phyloP scores from a whole-genome alignment of 208 protist species.

The Trypanosoma theileri region DNA sequence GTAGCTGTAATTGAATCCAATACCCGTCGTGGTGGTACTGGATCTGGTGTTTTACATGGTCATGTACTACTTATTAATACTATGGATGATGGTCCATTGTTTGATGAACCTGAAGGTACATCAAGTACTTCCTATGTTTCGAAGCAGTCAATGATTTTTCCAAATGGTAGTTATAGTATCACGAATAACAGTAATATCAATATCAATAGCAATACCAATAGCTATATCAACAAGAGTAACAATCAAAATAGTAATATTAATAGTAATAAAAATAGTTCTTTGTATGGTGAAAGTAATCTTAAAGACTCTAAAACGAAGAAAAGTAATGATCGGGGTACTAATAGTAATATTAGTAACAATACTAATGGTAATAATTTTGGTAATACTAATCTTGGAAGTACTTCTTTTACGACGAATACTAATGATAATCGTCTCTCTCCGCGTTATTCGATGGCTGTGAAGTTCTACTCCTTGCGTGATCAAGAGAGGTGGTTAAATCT shows the following conservation, averaged over 20 bases:
- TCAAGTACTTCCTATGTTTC: too few relatives aligned
- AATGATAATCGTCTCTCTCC: not conserved
- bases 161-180: not conserved
- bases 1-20: slow-evolving; percentile 26
- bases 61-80: slow-evolving; percentile 18
- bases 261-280: too few relatives aligned
- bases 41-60: slow-evolving; percentile 15
- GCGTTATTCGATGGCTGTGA: slow-evolving; percentile 22
- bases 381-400: not conserved
- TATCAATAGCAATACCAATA: not conserved
- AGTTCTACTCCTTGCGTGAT: slow-evolving; percentile 64
- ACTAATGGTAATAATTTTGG: not conserved
- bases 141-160: not conserved
- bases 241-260: too few relatives aligned
- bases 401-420: not conserved
- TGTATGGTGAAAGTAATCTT: too few relatives aligned
- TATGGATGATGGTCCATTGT: slow-evolving; percentile 4
- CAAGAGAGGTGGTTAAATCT: slow-evolving; percentile 70
- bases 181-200: not conserved
- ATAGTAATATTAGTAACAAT: not conserved
- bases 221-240: not conserved
- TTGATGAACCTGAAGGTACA: not conserved
- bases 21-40: slow-evolving; percentile 28
- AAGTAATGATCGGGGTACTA: too few relatives aligned
- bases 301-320: too few relatives aligned